These are phyloP conservation scores for Phylloporus sp. DNA, from an alignment of 768 basidiomycete genomes.

Conservation along the genomic window DNA sequence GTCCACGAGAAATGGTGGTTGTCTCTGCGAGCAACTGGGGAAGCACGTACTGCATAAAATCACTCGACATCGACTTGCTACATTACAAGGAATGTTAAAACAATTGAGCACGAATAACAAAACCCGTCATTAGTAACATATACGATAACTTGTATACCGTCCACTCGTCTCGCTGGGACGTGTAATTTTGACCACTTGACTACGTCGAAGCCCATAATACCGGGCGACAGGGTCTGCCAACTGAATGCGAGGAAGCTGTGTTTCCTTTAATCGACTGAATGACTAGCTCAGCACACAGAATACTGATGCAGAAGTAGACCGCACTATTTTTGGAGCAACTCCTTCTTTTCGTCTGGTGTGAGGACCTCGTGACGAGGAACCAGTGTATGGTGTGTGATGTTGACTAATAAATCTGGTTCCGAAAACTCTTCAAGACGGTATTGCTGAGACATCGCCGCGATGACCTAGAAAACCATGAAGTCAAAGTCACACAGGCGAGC, in stretches of 20 bases:
- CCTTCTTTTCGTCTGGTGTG: constrained; percentile 78
- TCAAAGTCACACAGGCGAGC: neutral
- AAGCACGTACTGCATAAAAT: too few species aligned
- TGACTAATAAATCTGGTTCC: constrained; percentile 93
- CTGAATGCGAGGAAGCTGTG: constrained; percentile 96
- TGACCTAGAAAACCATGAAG: constrained; percentile 55
- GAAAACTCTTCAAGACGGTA: constrained; percentile 95
- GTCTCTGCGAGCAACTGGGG: too few species aligned
- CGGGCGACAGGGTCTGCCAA: constrained; percentile 95
- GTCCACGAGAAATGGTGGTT: too few species aligned
- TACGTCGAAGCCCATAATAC: constrained; percentile 93
- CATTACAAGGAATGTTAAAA: constrained; percentile 9
- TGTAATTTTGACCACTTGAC: constrained; percentile 98
- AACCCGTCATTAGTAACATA: constrained; percentile 60
- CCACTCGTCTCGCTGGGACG: constrained; percentile 96
- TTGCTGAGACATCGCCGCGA: constrained; percentile 81
- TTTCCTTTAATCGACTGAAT: constrained; percentile 90
- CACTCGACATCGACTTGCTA: constrained; percentile 11
- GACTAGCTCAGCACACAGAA: constrained; percentile 7
- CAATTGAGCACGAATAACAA: constrained; percentile 1
- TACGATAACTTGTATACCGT: constrained; percentile 87
- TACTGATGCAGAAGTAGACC: constrained; percentile 32
- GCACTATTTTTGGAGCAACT: constrained; percentile 88
- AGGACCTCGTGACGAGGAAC: constrained; percentile 93
- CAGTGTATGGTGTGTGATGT: constrained; percentile 93